These are phyloP conservation scores for Entonaema liquescens DNA, from an alignment of 495 filamentous ascomycete genomes.

Conservation along the genomic window DNA sequence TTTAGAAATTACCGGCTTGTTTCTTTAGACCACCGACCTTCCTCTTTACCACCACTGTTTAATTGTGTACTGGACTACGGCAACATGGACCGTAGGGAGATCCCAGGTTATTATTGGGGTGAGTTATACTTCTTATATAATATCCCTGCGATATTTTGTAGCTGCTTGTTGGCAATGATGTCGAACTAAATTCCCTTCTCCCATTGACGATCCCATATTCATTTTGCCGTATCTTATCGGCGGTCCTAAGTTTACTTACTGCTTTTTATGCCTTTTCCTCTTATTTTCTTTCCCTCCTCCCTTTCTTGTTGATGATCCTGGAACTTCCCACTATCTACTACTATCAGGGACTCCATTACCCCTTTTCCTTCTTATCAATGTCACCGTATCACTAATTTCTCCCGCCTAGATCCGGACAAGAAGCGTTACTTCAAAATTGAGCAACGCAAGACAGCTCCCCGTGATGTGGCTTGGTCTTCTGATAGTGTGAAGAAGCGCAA, in stretches of 20 bases:
- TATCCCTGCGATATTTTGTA: neutral
- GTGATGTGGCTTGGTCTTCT: conserved; percentile 47
- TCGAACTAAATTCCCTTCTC: neutral
- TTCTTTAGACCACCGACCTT: neutral
- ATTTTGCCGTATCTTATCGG: neutral
- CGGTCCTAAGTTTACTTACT: neutral
- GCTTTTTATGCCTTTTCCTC: neutral
- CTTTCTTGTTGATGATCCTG: neutral
- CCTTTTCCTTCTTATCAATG: neutral
- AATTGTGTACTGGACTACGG: neutral
- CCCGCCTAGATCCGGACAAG: conserved; percentile 50
- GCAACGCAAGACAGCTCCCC: conserved; percentile 46
- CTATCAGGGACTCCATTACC: neutral
- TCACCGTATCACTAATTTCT: neutral
- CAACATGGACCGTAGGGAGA: conserved; percentile 7
- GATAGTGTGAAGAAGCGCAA: conserved; percentile 52
- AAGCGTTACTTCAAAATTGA: conserved; percentile 61
- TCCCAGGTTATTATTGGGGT: conserved; percentile 34
- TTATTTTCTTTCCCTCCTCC: neutral
- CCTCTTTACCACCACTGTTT: no score
- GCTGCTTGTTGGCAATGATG: neutral
- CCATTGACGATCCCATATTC: neutral
- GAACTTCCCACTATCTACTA: neutral
- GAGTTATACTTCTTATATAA: neutral
- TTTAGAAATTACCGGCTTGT: neutral